These are phyloP conservation scores for Akanthomyces lecanii DNA, from an alignment of 2,329 filamentous ascomycete species.

Conservation along the genomic window DNA sequence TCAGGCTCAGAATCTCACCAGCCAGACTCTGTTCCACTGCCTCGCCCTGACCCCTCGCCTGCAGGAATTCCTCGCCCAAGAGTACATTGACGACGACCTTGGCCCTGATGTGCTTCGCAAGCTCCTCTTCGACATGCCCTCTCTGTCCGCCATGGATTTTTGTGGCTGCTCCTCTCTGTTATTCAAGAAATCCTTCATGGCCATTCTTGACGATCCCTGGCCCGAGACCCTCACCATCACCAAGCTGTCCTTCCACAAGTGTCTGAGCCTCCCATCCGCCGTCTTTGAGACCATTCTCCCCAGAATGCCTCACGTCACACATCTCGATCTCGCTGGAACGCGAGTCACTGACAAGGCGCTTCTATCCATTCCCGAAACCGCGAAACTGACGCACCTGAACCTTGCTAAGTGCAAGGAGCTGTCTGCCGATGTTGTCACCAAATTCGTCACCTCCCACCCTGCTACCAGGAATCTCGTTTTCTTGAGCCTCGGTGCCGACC, in stretches of 20 bases:
- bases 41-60: conserved; percentile 68
- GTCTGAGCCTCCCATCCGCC: conserved; percentile 61
- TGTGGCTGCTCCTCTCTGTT: conserved; percentile 66
- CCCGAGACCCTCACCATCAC: conserved; percentile 56
- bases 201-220: conserved; percentile 49
- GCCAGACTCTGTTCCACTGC: conserved; percentile 67
- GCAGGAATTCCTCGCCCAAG: conserved; percentile 74
- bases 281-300: conserved; percentile 68
- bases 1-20: conserved; percentile 71
- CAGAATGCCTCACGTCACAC: conserved; percentile 65
- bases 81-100: conserved; percentile 75
- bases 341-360: conserved; percentile 70
- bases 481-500: conserved; percentile 69
- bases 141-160: conserved; percentile 67
- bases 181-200: conserved; percentile 63
- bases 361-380: conserved; percentile 64
- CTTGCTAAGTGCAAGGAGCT: conserved; percentile 71
- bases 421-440: conserved; percentile 60
- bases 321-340: conserved; percentile 76
- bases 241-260: conserved; percentile 74
- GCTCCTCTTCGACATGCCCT: conserved; percentile 62
- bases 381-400: conserved; percentile 72
- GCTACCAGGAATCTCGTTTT: conserved; percentile 64
- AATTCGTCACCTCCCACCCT: conserved; percentile 68
- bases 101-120: conserved; percentile 64